Conservation (phyloP, 495 filamentous ascomycete species). For the Annulohypoxylon nitens region DNA sequence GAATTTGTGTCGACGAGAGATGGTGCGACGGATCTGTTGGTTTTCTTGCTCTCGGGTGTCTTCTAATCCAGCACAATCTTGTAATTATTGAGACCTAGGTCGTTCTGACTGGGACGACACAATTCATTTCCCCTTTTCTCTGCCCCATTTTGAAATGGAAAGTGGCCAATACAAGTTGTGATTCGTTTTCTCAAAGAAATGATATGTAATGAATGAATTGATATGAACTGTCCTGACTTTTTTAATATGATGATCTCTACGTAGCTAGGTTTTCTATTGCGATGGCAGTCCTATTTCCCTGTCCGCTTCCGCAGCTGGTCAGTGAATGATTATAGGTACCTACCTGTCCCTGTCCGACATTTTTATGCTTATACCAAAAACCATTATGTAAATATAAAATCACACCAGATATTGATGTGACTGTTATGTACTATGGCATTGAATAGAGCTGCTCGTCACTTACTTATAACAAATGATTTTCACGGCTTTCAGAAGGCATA, state of each 20-base stretch:
- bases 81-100: slow-evolving; percentile 4
- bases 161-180: not conserved
- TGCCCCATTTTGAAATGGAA: not conserved
- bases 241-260: not conserved
- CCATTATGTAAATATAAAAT: too few relatives aligned
- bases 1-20: not conserved
- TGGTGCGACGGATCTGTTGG: not conserved
- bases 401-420: too few relatives aligned
- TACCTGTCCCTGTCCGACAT: not conserved
- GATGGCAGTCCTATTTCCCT: not conserved
- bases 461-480: not conserved
- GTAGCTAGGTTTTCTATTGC: not conserved
- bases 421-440: too few relatives aligned
- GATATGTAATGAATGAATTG: not conserved
- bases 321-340: too few relatives aligned
- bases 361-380: not conserved
- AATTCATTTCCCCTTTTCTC: slow-evolving; percentile 4
- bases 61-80: not conserved
- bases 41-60: not conserved
- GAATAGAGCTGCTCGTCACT: too few relatives aligned
- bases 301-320: not conserved
- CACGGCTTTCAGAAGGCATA: not conserved
- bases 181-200: not conserved
- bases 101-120: not conserved
- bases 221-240: not conserved